phyloP scores from a whole-genome alignment of 2,329 filamentous ascomycete genomes.

The Capronia americana region DNA sequence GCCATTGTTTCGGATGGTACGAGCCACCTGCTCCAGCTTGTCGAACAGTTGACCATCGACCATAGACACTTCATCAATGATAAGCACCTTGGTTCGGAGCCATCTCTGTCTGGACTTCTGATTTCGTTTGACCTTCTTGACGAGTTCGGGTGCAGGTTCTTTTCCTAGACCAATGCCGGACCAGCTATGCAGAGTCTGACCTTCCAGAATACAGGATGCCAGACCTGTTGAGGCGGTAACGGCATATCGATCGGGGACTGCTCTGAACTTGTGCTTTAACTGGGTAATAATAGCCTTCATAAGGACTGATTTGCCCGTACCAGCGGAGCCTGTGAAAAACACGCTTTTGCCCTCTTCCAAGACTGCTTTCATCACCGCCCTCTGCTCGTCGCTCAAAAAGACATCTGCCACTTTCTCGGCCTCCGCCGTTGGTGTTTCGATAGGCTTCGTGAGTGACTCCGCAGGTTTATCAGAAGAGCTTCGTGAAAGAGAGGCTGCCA shows the following conservation, averaged over 20 bases:
- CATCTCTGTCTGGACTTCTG: conserved; percentile 86
- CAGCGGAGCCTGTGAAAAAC: conserved; percentile 96
- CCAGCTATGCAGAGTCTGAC: conserved; percentile 95
- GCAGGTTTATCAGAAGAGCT: conserved; percentile 20
- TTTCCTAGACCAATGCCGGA: conserved; percentile 94
- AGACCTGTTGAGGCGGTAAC: conserved; percentile 95
- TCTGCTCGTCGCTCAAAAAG: conserved; percentile 80
- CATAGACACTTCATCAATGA: conserved; percentile 98
- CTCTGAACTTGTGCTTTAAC: conserved; percentile 75
- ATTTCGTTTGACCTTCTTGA: conserved; percentile 91
- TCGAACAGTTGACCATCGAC: conserved; percentile 97
- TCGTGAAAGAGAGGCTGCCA: conserved; percentile 19
- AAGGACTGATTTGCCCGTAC: conserved; percentile 94
- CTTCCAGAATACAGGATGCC: conserved; percentile 95
- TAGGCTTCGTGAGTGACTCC: conserved; percentile 11
- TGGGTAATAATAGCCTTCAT: conserved; percentile 89
- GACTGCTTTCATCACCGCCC: conserved; percentile 81
- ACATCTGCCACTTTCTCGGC: conserved; percentile 45
- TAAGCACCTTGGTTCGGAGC: conserved; percentile 83
- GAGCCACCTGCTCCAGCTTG: conserved; percentile 88
- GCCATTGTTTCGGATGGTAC: conserved; percentile 85
- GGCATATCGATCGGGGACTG: conserved; percentile 82
- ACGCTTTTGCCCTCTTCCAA: conserved; percentile 82
- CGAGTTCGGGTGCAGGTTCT: conserved; percentile 76
- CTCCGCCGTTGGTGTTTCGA: conserved; percentile 29